Evolutionary conservation across 176 grass and related monocot species (phyloP), one percentile per base, ranked within the genome.

Genomic region (Coix lacrymajobi): DNA sequence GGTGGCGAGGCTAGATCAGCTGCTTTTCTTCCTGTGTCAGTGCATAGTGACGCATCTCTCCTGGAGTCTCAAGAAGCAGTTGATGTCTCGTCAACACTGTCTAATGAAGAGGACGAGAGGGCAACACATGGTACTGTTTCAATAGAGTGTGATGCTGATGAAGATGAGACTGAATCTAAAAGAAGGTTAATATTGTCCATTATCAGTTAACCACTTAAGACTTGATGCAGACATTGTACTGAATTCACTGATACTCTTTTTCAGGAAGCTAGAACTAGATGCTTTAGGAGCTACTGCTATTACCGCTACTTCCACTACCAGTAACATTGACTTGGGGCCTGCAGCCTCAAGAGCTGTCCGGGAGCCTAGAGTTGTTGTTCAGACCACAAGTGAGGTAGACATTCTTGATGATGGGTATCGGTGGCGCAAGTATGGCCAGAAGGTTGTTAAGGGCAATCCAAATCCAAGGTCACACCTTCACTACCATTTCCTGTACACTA

Each of bases 371-470:
- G 97, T 99, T 44, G 97, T 99, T 25, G 89, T 99, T 51, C 97
- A 99, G 82, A 99, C 93, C n/a, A 99, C 89, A 57, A 99, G 97
- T 63, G 97, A 99, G 70, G 93, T 99, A 0, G 97, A 99, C 81
- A 99, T 99, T 69, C 97, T 99, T 62, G 97, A 99, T 1, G 97
- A 99, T 9, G 97, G 97, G 22, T 99, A 99, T 66, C 89, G 97
- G 52, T 99, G 97, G 97, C 91, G 97, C 77, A 99, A 99, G 73
- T 99, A 99, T 87, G 97, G 97, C 10, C 97, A 99, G 78, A 99
- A 99, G 86, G 97, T 99, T 62, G 97, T 99, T 75, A 99, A 99
- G 85, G 97, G 97, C 63, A 99, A 99, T 69, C 97, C 97, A 75
- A 99, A 99, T 87, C 97, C 97, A 28, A 99, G 97, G 97, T 99